phyloP scores from a whole-genome alignment of 495 filamentous ascomycete genomes.

The Aeminium ludgeri region DNA sequence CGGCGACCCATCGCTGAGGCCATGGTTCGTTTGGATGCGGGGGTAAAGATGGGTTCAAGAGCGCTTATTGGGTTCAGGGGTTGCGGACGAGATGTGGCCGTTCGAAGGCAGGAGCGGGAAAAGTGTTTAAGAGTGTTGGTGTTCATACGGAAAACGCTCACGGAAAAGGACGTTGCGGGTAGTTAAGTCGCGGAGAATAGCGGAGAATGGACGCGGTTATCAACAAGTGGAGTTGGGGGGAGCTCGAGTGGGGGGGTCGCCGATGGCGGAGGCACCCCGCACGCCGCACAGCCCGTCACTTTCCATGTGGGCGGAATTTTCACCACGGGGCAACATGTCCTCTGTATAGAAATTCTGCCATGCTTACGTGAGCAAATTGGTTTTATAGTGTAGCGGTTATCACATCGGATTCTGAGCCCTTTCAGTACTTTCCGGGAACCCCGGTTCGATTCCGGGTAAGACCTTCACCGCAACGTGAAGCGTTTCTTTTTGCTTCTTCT shows the following conservation, averaged over 20 bases:
- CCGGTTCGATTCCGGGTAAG: slow-evolving; percentile 9
- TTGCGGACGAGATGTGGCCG: neutral
- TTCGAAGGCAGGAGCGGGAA: neutral
- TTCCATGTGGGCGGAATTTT: no score
- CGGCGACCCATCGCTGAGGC: slow-evolving; percentile 64
- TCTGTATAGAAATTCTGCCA: no score
- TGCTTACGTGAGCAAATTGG: neutral
- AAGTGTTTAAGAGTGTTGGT: neutral
- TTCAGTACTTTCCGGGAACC: slow-evolving; percentile 3
- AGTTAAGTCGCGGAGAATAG: neutral
- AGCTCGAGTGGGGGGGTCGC: neutral
- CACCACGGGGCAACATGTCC: no score
- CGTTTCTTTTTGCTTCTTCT: no score
- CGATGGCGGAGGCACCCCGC: neutral
- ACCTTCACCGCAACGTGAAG: no score
- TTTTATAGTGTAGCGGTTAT: slow-evolving; percentile 5
- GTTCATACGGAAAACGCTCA: neutral
- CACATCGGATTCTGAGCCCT: slow-evolving; percentile 1
- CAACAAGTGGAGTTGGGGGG: neutral
- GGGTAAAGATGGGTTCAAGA: neutral
- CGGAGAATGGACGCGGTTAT: neutral
- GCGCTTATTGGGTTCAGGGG: neutral
- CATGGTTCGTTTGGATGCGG: slow-evolving; percentile 34
- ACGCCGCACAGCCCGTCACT: no score
- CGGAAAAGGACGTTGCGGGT: neutral